Conservation (phyloP, 495 filamentous ascomycete species). For the Aspergillus affinis region DNA sequence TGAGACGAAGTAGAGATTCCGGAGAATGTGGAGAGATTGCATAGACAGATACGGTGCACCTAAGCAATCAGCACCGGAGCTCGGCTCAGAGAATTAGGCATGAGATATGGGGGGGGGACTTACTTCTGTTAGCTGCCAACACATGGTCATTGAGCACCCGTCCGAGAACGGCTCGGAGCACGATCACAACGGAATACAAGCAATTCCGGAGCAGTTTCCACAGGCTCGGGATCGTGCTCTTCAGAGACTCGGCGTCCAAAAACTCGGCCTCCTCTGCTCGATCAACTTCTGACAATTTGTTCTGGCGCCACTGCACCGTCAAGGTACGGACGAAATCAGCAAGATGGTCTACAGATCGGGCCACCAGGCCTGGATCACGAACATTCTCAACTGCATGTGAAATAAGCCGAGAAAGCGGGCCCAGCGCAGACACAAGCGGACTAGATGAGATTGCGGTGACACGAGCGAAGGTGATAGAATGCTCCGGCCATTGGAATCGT, state of each 20-base stretch:
- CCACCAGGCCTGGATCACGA: slow-evolving; percentile 56
- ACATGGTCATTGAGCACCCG: slow-evolving; percentile 58
- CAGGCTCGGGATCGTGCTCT: slow-evolving; percentile 68
- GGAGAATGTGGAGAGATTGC: slow-evolving; percentile 75
- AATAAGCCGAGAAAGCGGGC: slow-evolving; percentile 73
- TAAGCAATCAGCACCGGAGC: slow-evolving; percentile 13
- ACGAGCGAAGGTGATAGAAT: slow-evolving; percentile 57
- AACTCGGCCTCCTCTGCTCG: slow-evolving; percentile 67
- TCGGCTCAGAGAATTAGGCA: not conserved
- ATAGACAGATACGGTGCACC: slow-evolving; percentile 70
- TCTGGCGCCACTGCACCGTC: slow-evolving; percentile 78
- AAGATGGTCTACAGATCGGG: slow-evolving; percentile 69
- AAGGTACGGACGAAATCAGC: slow-evolving; percentile 68
- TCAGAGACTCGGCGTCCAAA: slow-evolving; percentile 67
- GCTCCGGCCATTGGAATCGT: slow-evolving; percentile 70
- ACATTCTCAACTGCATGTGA: slow-evolving; percentile 71
- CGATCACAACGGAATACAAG: slow-evolving; percentile 76
- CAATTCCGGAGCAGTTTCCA: slow-evolving; percentile 81
- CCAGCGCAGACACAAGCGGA: slow-evolving; percentile 76
- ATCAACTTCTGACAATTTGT: slow-evolving; percentile 82
- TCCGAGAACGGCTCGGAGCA: slow-evolving; percentile 70
- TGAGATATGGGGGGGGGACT: slow-evolving; percentile 19
- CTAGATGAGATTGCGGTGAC: slow-evolving; percentile 57
- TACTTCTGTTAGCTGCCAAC: slow-evolving; percentile 56
- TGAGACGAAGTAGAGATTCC: slow-evolving; percentile 85